Evolutionary conservation across 805 yeast species (phyloP), one percentile per base, ranked within the genome.

Genomic region (Sungouiella blattae): DNA sequence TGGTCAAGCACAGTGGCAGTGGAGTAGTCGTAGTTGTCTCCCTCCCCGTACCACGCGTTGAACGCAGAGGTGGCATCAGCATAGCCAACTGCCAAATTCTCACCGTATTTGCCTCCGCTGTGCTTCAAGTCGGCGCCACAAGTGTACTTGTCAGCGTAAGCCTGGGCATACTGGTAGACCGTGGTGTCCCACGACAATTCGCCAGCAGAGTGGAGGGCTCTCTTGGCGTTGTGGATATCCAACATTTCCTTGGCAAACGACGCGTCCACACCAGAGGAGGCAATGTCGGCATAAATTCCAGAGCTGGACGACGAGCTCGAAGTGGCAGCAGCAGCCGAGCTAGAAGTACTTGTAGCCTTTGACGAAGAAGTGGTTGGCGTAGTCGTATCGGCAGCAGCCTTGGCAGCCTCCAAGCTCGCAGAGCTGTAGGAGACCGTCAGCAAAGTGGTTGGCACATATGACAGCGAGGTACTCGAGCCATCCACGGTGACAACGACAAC

Each of bases 131-230:
- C 25, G 11, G 43, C 33, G 18, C 69, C 53, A 60, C 70, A 78
- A 53, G 72, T 61, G 64, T 81, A 83, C 5, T 53, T 33, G 29
- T 49, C 37, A 36, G 78, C 71, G 44, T 62, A 57, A 23, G 32
- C 62, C 49, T 53, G 68, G 48, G 94, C 91, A 47, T 72, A 73
- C 5, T 52, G 39, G 31, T 77, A 79, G 13, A 80, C 57, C 0
- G 60, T 62, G 6, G 58, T 48, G 40, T 71, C 69, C 94, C 94
- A 86, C 1, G 57, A 31, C 35, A 86, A 55, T 5, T 59, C 60
- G 13, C 36, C 20, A 18, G 44, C 45, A 11, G 41, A 37, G 34
- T 47, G 44, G 13, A 35, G 29, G 12, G 35, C 35, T 39, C 50
- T 49, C 39, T 44, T 37, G 13, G 33, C 17, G 41, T 84, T 84